These are phyloP conservation scores for Geotrichum histeridarum DNA, from an alignment of 1,139 yeast species.

Conservation along the genomic window DNA sequence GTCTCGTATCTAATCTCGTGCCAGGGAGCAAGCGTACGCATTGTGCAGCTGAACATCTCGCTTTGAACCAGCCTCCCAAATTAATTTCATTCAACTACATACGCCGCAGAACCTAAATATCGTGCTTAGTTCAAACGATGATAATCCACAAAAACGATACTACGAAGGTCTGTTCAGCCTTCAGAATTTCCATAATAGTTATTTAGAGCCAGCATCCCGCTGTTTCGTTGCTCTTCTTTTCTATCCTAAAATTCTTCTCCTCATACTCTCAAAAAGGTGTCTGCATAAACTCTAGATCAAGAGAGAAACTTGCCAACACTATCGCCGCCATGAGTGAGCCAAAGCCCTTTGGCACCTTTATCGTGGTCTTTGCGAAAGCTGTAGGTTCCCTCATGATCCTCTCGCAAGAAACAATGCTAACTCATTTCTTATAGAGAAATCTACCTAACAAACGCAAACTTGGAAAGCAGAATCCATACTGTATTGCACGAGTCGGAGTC, in stretches of 20 bases:
- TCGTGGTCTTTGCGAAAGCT: conserved; percentile 39
- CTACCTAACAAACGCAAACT: conserved; percentile 75
- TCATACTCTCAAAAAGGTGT: neutral
- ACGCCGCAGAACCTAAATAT: too few species aligned
- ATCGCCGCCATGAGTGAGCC: conserved; percentile 17
- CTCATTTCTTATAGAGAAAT: conserved; percentile 39
- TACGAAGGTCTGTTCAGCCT: neutral
- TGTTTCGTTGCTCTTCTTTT: neutral
- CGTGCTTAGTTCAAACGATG: too few species aligned
- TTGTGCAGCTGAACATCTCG: too few species aligned
- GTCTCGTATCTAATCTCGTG: too few species aligned
- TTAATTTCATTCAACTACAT: too few species aligned
- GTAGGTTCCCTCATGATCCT: conserved; percentile 25
- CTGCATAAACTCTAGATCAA: neutral
- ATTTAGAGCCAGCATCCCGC: neutral
- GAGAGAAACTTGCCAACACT: neutral
- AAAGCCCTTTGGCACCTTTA: conserved; percentile 35
- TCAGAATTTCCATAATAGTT: neutral
- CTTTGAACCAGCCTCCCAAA: too few species aligned
- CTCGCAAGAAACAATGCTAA: neutral
- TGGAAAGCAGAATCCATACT: conserved; percentile 87
- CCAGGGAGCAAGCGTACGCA: too few species aligned
- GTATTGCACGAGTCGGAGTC: conserved; percentile 74
- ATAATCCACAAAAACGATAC: too few species aligned
- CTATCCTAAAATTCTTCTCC: neutral